Base-by-base conservation (phyloP, 179 eudicot genomes). In the Spinacia oleracea region DNA sequence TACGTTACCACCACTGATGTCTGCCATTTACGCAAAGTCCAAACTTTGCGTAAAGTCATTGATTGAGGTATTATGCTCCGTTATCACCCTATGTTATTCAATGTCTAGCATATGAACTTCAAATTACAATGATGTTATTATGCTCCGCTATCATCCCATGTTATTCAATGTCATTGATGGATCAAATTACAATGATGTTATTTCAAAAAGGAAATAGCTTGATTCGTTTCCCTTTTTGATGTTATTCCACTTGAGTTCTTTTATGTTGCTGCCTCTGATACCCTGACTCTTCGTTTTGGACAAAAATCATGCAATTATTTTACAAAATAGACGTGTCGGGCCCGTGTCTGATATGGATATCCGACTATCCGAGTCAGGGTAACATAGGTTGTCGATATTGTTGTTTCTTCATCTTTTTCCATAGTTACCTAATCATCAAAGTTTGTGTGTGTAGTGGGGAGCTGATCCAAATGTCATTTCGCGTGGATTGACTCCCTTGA, bases 21-120 rank as follows among this genome's bases (percentile, higher is more conserved):
- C 27, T 70, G 76, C 81, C 40, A 59, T 70, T 60, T 9, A 12
- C 5, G 58, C 68, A 0, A 78, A 59, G 59, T 78, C 76, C 18
- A 21, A 42, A 10, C 45, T 70, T 58, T 78, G 76, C 70, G 81
- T 63, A 3, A 78, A 60, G 34, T 35, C 34, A 21, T 15, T 78
- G 81, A 55, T 78, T 12, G 43, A 78, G 81, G 70, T 70, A 77
- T 40, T 23, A 48, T 70, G 18, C 21, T 70, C 73, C 45, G 23
- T 23, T 65, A 8, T 34, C 70, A 65, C 32, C 27, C 27, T 23
- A 64, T 32, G 1, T 56, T 58, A n/a, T 58, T 56, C 62, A n/a
- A 9, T 56, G 62, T n/a, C 62, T 56, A 46, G 50, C 50, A 46
- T 46, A 46, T 8, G 62, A n/a, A 56, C 27, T 21, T 56, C 21